These are phyloP conservation scores for Pestalotiopsis fici DNA, from an alignment of 2,329 filamentous ascomycete genomes.

Conservation along the genomic window DNA sequence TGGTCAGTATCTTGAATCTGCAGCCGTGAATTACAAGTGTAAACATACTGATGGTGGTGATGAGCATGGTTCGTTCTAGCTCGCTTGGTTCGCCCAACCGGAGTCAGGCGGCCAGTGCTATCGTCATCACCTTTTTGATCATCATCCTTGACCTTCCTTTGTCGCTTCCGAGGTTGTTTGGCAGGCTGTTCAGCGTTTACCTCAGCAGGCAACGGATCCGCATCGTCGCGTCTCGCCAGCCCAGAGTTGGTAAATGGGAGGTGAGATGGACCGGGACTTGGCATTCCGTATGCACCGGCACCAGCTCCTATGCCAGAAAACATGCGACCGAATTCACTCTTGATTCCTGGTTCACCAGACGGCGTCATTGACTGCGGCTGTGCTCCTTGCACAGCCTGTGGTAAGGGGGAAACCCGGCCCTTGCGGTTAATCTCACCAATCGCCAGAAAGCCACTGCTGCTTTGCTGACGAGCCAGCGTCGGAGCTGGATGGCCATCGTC, in stretches of 20 bases:
- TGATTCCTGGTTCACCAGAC: constrained; percentile 82
- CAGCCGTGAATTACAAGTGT: background rate
- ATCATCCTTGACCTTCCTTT: constrained; percentile 75
- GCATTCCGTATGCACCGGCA: constrained; percentile 49
- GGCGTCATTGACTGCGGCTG: constrained; percentile 80
- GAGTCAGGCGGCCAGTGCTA: constrained; percentile 62
- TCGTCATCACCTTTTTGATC: constrained; percentile 68
- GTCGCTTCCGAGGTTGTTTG: constrained; percentile 56
- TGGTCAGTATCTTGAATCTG: constrained; percentile 23
- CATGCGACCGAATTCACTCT: constrained; percentile 92
- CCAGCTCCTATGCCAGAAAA: constrained; percentile 84
- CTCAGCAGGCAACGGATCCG: constrained; percentile 45
- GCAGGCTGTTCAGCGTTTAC: constrained; percentile 39
- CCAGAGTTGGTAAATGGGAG: constrained; percentile 48
- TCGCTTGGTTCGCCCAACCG: constrained; percentile 60
- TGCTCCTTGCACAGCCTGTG: constrained; percentile 90
- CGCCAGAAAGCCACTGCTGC: constrained; percentile 69
- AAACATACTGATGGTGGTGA: constrained; percentile 67
- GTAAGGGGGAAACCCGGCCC: constrained; percentile 83
- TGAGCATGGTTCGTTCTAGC: constrained; percentile 61
- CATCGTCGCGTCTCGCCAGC: constrained; percentile 54
- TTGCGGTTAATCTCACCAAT: constrained; percentile 81
- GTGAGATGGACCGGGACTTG: constrained; percentile 50
- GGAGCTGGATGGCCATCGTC: constrained; percentile 50
- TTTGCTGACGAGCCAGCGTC: constrained; percentile 57